Percentiles rank a stretch among this genome's conserved stretches.
Conservation (phyloP, 2,329 filamentous ascomycete species). For the Penicillium vulpinum region DNA sequence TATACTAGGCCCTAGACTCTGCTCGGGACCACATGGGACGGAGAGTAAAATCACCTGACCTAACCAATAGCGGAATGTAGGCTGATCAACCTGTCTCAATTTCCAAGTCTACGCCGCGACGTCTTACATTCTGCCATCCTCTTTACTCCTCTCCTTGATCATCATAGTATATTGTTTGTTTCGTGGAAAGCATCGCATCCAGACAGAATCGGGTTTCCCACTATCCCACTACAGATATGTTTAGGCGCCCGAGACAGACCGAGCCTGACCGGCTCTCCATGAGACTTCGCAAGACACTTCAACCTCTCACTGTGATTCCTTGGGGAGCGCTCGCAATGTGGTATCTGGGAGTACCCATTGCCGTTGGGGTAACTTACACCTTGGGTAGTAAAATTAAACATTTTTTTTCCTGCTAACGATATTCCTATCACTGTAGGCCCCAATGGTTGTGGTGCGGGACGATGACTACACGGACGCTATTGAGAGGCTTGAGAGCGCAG, state of each 20-base stretch:
- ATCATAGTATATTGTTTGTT: no score
- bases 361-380: slow-evolving; percentile 12
- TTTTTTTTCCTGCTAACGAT: not conserved
- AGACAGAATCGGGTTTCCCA: no score
- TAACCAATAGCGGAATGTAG: no score
- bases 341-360: slow-evolving; percentile 25
- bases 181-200: no score
- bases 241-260: slow-evolving; percentile 19
- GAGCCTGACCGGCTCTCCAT: slow-evolving; percentile 22
- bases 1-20: no score
- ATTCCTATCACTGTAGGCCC: not conserved
- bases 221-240: not conserved
- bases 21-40: no score
- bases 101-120: no score
- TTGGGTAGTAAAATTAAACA: not conserved
- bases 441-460: not conserved
- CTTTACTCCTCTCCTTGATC: no score
- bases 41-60: no score
- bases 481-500: slow-evolving; percentile 22
- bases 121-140: no score
- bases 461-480: slow-evolving; percentile 8
- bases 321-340: slow-evolving; percentile 23
- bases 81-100: no score
- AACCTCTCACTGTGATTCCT: slow-evolving; percentile 22
- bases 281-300: slow-evolving; percentile 19